These are phyloP conservation scores for Dendrobium catenatum DNA, from an alignment of 106 monocot species.

Conservation along the genomic window DNA sequence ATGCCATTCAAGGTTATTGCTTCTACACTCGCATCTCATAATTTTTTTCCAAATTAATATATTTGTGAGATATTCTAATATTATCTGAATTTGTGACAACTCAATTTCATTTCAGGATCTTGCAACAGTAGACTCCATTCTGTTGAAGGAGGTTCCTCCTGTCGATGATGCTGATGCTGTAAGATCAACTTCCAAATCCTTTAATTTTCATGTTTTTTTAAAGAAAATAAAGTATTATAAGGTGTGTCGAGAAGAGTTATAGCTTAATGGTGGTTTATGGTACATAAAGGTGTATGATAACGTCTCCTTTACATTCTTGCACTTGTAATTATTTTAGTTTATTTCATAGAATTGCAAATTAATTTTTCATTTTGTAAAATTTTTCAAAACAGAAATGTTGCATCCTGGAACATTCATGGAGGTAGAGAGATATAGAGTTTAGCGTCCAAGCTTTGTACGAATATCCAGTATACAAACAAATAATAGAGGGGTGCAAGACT, in stretches of 20 bases:
- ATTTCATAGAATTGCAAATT: background rate
- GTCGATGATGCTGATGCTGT: constrained; percentile 83
- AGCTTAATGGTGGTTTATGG: background rate
- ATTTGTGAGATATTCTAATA: background rate
- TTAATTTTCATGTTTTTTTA: background rate
- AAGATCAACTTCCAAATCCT: constrained; percentile 16
- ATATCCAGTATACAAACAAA: too few species aligned
- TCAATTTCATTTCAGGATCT: constrained; percentile 60
- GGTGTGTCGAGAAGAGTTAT: background rate
- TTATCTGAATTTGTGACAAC: constrained; percentile 12
- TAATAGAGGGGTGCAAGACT: too few species aligned
- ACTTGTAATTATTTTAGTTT: background rate
- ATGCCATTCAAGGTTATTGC: constrained; percentile 96
- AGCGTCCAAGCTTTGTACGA: too few species aligned
- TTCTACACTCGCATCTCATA: background rate
- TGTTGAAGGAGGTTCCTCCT: constrained; percentile 81
- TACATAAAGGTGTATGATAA: too few species aligned
- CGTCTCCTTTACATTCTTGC: too few species aligned
- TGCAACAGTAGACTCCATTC: constrained; percentile 96
- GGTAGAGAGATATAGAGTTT: too few species aligned
- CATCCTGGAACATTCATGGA: too few species aligned
- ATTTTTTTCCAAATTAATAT: background rate
- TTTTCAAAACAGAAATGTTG: too few species aligned
- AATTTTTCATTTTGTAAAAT: background rate
- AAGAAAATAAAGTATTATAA: background rate